Evolutionary conservation across 495 filamentous ascomycete species (phyloP), one percentile per base, ranked within the genome.

Genomic region (Penicillium longicatenatum): DNA sequence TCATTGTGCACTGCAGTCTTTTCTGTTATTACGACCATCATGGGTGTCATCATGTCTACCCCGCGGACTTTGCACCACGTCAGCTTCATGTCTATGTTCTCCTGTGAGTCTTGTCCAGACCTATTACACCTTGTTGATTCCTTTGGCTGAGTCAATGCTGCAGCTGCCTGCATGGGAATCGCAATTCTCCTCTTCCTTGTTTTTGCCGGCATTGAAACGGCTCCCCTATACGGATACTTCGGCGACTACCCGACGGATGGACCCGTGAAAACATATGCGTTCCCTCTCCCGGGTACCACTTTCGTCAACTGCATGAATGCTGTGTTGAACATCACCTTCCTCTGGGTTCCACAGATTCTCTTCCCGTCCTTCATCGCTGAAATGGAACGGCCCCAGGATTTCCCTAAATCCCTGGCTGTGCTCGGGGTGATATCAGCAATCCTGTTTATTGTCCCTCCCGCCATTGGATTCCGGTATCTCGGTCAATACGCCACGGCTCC

Each of bases 351-450:
- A 0, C 75, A 78, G 54, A 77, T 84, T 60, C 76, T 83, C 63
- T 84, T 85, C 63, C 82, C 82, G 22, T 78, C 77, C 35, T 74
- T 85, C 55, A 82, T 85, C 54, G 74, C 82, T 3, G 83, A 86
- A 62, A 85, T 86, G 82, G 74, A 80, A 56, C 65, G 66, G 21
- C 83, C 83, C 1, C 75, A 82, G 44, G 79, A 85, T 53, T 82
- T 81, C 48, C 80, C 82, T 60, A 82, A 84, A 52, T 72, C 82
- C 1, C 68, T 79, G 17, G 77, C 76, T 46, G 68, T 84, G 49
- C 67, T 82, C 22, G 55, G 75, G 58, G 63, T 54, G 0, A 77
- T 84, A 57, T 81, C 81, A 6, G 75, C 72, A 30, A 73, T 75
- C 31, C 75, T 84, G 16, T 86, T 83, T 60, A 76, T 77, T 33